Percentiles rank a stretch among this genome's conserved stretches.
Evolutionary conservation across 148 eudicot species (phyloP).

Genomic region (Camellia lanceoleosa): DNA sequence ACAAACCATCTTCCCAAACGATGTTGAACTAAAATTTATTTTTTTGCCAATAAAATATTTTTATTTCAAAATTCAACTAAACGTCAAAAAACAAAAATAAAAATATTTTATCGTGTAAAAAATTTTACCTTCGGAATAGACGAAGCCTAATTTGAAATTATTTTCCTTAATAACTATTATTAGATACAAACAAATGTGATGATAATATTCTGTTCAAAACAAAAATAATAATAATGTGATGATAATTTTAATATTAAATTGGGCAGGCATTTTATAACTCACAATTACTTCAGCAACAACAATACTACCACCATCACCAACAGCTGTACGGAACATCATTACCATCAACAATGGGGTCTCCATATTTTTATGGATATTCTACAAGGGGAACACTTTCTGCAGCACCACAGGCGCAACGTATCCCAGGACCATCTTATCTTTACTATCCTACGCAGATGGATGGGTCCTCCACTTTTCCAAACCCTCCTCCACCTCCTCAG

Average conservation of each 20-base stretch:
- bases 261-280: constrained; percentile 60
- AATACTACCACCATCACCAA: constrained; percentile 54
- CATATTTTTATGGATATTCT: constrained; percentile 61
- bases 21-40: too few species aligned
- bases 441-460: constrained; percentile 40
- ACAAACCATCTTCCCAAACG: too few species aligned
- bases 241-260: background rate
- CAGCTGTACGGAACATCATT: constrained; percentile 48
- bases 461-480: constrained; percentile 23
- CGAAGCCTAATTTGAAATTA: too few species aligned
- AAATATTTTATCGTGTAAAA: too few species aligned
- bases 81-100: too few species aligned
- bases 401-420: constrained; percentile 23
- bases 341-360: constrained; percentile 32
- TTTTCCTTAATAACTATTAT: too few species aligned
- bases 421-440: constrained; percentile 31
- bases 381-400: constrained; percentile 34
- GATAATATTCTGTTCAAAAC: too few species aligned
- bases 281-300: constrained; percentile 45
- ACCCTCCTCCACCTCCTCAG: constrained; percentile 14
- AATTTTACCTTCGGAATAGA: too few species aligned
- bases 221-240: background rate
- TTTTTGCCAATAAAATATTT: too few species aligned
- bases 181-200: too few species aligned
- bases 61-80: too few species aligned